These are phyloP conservation scores for Eutrema japonicum DNA, from an alignment of 345 rosid genomes.

Conservation along the genomic window DNA sequence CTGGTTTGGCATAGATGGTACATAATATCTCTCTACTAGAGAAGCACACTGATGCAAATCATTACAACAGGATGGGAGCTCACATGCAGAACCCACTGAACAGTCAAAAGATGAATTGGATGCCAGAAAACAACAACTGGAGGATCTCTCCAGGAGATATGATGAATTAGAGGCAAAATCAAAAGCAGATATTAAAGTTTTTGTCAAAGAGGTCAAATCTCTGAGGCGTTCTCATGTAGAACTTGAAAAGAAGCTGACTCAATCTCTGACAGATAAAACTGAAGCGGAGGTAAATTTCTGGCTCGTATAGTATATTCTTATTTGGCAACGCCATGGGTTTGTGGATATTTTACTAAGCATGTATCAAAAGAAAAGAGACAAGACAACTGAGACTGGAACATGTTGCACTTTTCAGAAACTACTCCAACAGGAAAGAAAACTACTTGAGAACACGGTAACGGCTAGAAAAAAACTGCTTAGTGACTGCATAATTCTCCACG, in stretches of 20 bases:
- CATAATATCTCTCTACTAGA: conserved; percentile 3
- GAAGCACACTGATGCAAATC: conserved; percentile 34
- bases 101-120: conserved; percentile 64
- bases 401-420: conserved; percentile 57
- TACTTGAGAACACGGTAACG: conserved; percentile 46
- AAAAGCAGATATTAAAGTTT: conserved; percentile 90
- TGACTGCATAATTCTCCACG: conserved; percentile 66
- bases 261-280: conserved; percentile 60
- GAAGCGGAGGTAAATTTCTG: conserved; percentile 66
- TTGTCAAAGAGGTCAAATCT: conserved; percentile 92
- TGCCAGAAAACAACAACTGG: conserved; percentile 67
- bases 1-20: conserved; percentile 16
- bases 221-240: conserved; percentile 71
- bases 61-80: conserved; percentile 60
- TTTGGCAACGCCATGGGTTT: conserved; percentile 16
- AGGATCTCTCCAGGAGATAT: conserved; percentile 63
- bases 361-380: conserved; percentile 1
- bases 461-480: conserved; percentile 63
- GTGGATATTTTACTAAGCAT: conserved; percentile 13
- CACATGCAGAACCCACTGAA: conserved; percentile 47
- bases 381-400: conserved; percentile 27
- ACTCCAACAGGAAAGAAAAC: conserved; percentile 64
- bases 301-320: conserved; percentile 15
- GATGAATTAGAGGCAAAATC: conserved; percentile 88
- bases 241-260: conserved; percentile 70